Evolutionary conservation across 306 rosid species (phyloP).

Genomic region (Casuarina glauca): DNA sequence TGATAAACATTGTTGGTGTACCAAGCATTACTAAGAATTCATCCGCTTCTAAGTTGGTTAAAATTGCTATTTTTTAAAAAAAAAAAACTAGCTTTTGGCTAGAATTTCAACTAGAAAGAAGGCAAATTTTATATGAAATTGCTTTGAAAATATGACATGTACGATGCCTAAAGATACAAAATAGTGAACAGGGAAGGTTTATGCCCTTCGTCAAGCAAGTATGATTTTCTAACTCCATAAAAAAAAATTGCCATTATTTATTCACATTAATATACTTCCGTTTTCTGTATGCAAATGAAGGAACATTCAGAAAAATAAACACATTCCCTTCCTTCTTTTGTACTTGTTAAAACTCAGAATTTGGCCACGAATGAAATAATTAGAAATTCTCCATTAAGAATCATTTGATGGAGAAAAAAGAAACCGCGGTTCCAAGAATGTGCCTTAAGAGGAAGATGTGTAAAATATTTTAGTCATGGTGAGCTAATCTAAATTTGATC

Average conservation of each 20-base stretch:
- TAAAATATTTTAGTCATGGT: background rate
- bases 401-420: background rate
- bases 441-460: background rate
- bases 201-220: background rate
- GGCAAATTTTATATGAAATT: too few relatives aligned
- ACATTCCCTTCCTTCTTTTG: background rate
- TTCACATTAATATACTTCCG: background rate
- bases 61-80: background rate
- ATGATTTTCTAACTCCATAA: too few relatives aligned
- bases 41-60: background rate
- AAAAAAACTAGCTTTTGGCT: background rate
- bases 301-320: background rate
- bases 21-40: background rate
- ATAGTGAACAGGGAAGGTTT: background rate
- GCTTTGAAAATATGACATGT: background rate
- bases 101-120: background rate
- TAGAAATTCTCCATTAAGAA: background rate
- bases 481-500: background rate
- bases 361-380: background rate
- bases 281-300: background rate
- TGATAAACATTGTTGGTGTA: conserved; percentile 30
- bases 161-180: too few relatives aligned
- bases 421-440: background rate
- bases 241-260: too few relatives aligned
- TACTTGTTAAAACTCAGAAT: background rate